phyloP scores from a whole-genome alignment of 495 filamentous ascomycete genomes.

The Penicillium flavigenum region DNA sequence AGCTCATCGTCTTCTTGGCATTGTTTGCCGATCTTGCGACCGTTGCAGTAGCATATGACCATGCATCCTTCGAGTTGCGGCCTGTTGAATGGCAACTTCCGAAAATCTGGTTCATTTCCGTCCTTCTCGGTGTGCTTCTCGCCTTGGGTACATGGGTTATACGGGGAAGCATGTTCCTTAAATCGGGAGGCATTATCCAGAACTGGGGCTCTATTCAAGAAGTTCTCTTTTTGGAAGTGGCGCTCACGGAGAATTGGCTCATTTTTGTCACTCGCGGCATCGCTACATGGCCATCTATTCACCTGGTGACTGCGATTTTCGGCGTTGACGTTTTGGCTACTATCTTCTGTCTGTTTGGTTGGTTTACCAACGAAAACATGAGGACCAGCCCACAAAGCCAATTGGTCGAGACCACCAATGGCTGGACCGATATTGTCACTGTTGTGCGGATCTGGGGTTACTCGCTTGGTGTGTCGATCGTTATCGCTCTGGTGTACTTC shows the following conservation, averaged over 20 bases:
- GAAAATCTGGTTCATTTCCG: constrained; percentile 73
- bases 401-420: constrained; percentile 54
- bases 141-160: constrained; percentile 69
- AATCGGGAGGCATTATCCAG: constrained; percentile 65
- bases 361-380: constrained; percentile 57
- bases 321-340: constrained; percentile 66
- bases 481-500: constrained; percentile 75
- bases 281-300: constrained; percentile 65
- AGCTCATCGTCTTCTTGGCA: constrained; percentile 70
- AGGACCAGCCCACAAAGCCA: constrained; percentile 38
- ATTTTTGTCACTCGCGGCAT: constrained; percentile 72
- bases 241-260: constrained; percentile 74
- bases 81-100: constrained; percentile 76
- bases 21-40: constrained; percentile 74
- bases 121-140: constrained; percentile 62
- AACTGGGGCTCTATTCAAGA: constrained; percentile 70
- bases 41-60: constrained; percentile 71
- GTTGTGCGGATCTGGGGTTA: constrained; percentile 76
- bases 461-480: constrained; percentile 70
- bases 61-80: constrained; percentile 66
- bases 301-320: constrained; percentile 64
- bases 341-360: constrained; percentile 70
- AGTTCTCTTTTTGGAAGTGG: constrained; percentile 69
- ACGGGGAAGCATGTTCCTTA: constrained; percentile 63
- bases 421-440: constrained; percentile 72